Conservation (phyloP, 2,329 filamentous ascomycete genomes). For the Colletotrichum musae region DNA sequence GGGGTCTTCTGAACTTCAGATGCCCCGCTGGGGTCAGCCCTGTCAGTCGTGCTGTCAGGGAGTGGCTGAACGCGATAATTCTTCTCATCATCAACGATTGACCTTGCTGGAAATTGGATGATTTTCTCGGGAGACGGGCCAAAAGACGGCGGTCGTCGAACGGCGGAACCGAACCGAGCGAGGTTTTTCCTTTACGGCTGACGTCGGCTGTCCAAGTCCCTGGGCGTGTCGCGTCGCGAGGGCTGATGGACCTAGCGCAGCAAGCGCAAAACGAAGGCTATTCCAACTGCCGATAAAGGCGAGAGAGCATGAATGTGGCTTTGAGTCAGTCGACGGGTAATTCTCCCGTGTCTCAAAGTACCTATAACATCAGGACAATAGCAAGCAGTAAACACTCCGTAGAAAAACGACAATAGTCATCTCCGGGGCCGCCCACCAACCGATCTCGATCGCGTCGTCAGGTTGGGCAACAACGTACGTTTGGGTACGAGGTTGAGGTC, state of each 20-base stretch:
- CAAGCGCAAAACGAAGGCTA: slow-evolving; percentile 6
- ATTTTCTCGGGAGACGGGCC: slow-evolving; percentile 1
- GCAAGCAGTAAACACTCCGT: neutral
- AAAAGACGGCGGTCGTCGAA: slow-evolving; percentile 9
- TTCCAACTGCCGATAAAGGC: slow-evolving; percentile 9
- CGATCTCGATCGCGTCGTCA: slow-evolving; percentile 30
- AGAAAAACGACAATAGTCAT: neutral
- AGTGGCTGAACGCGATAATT: slow-evolving; percentile 32
- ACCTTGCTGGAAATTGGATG: slow-evolving; percentile 39
- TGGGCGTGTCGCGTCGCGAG: slow-evolving; percentile 8
- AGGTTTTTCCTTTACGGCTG: slow-evolving; percentile 4
- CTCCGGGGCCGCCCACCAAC: slow-evolving; percentile 2
- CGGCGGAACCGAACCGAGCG: slow-evolving; percentile 5
- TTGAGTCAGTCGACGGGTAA: slow-evolving; percentile 28
- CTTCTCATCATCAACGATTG: slow-evolving; percentile 35
- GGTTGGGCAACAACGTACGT: slow-evolving; percentile 35
- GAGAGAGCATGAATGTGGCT: slow-evolving; percentile 34
- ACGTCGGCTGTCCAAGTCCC: neutral
- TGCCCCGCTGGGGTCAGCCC: slow-evolving; percentile 42
- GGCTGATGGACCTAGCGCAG: slow-evolving; percentile 8
- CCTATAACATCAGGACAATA: neutral
- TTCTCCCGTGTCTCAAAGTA: slow-evolving; percentile 10
- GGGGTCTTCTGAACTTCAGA: slow-evolving; percentile 30
- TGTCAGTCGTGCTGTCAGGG: slow-evolving; percentile 32
- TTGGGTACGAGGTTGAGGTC: slow-evolving; percentile 37